Evolutionary conservation across 2,329 filamentous ascomycete species (phyloP), one percentile per base, ranked within the genome.

Genomic region (Fusarium zealandicum): DNA sequence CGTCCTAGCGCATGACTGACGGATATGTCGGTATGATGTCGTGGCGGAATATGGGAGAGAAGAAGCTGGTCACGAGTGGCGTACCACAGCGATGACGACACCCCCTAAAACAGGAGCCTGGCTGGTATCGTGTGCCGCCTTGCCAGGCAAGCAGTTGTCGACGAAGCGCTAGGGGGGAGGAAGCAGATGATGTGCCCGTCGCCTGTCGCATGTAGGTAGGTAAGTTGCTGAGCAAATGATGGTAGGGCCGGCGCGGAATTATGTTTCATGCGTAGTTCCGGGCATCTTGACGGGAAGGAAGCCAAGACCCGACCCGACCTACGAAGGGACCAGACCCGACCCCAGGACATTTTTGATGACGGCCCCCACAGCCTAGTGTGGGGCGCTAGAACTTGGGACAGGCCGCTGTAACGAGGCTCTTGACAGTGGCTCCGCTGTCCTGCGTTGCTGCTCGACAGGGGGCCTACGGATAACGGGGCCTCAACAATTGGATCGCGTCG

Each of bases 181-280:
- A 38, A 45, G 28, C 33, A 51, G 45, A 65, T 63, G 65, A 67
- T 64, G 59, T 43, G 57, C 38, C 62, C 41, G 54, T 33, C 55
- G 45, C 47, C 48, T 63, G 57, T 53, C 39, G 52, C 54, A 56
- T 43, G 44, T 61, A 57, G 51, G 25, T 18, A 12, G 7, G 6
- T 25, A n/a, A n/a, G 20, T 7, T 25, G 22, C 22, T 31, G 58
- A 25, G 6, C 22, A 7, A 56, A 51, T 51, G 56, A 57, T 60
- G 51, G 47, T 49, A 54, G 49, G 48, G 51, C 38, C 57, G 57
- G 62, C 37, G 42, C 66, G 66, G 66, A 51, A 64, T 61, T 68
- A 67, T 60, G 57, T 61, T 68, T 68, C 57, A 68, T 64, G 66
- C 66, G 65, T 49, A 46, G 43, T 45, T 36, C 22, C 7, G 22